Base-by-base conservation (phyloP, 306 rosid genomes). In the Glycine soja region DNA sequence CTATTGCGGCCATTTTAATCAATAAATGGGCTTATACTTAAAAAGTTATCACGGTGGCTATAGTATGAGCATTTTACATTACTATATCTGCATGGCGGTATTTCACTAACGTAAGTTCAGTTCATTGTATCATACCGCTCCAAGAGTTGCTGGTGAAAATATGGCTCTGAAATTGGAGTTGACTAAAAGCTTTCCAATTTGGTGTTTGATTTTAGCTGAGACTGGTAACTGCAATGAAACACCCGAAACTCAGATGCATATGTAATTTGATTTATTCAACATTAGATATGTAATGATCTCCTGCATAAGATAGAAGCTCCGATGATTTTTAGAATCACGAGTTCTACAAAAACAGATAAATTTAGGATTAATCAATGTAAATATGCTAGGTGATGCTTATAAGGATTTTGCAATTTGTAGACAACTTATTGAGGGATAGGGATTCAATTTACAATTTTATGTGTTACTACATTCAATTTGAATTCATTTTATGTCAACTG, bases 91-190 rank as follows among this genome's bases (percentile, higher is more conserved):
- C 30, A 65, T 65, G 0, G 4, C 51, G 40, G 14, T 66, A 66
- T 66, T 40, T 40, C 51, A 66, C 51, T 15, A n/a, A 42, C 51
- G 4, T 40, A 3, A 38, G 71, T 66, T 66, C 71, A 66, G 50
- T 36, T 42, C 46, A 48, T 2, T 38, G 52, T 12, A 52, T 56
- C 83, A 69, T 91, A 92, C 98, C 84, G 97, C 93, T 76, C 97
- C 98, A 77, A 72, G 63, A 58, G 93, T 88, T 86, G 98, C 81
- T 15, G 98, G 98, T n/a, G 97, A 88, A 67, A 94, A 88, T 65
- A 91, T 2, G 36, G 93, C 80, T 87, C 87, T 83, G 76, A 89
- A 78, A 82, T 86, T 92, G 43, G 91, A 76, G 73, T 81, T 85
- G 65, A 46, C 7, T 45, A 78, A 68, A 75, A 91, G 6, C 48